Conservation (phyloP, 805 yeast genomes). For the Candida anglica region DNA sequence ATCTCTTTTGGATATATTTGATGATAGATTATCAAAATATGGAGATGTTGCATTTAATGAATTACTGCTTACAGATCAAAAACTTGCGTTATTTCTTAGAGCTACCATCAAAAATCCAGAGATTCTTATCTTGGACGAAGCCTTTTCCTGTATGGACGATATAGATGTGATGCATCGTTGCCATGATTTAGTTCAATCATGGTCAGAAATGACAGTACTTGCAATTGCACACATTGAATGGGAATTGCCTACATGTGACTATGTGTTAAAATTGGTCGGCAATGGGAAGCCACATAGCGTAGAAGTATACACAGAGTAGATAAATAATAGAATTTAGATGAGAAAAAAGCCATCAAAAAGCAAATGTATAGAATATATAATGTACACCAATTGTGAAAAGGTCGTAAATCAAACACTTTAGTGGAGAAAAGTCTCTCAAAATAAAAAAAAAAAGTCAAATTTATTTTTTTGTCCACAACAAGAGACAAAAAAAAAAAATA, state of each 20-base stretch:
- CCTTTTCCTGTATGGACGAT: constrained; percentile 85
- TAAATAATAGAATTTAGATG: not conserved
- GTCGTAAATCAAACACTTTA: no score
- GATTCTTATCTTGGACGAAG: constrained; percentile 82
- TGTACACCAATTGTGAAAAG: no score
- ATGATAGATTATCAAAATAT: constrained; percentile 25
- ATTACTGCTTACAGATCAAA: constrained; percentile 69
- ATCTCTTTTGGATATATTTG: constrained; percentile 16
- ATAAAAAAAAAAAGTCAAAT: no score
- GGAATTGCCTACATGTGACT: constrained; percentile 74
- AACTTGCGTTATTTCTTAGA: constrained; percentile 69
- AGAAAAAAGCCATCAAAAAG: not conserved
- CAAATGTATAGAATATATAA: no score
- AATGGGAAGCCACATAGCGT: constrained; percentile 13
- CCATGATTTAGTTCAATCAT: constrained; percentile 22
- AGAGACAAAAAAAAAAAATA: no score
- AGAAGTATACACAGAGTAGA: constrained; percentile 1
- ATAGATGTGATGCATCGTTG: constrained; percentile 32
- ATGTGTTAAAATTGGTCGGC: constrained; percentile 28
- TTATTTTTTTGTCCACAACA: no score
- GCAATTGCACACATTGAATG: constrained; percentile 79
- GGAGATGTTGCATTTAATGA: constrained; percentile 46
- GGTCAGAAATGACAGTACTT: constrained; percentile 47
- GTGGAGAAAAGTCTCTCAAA: no score
- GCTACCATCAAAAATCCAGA: constrained; percentile 77